These are phyloP conservation scores for Dryadomyces quercivorus DNA, from an alignment of 2,329 filamentous ascomycete species.

Conservation along the genomic window DNA sequence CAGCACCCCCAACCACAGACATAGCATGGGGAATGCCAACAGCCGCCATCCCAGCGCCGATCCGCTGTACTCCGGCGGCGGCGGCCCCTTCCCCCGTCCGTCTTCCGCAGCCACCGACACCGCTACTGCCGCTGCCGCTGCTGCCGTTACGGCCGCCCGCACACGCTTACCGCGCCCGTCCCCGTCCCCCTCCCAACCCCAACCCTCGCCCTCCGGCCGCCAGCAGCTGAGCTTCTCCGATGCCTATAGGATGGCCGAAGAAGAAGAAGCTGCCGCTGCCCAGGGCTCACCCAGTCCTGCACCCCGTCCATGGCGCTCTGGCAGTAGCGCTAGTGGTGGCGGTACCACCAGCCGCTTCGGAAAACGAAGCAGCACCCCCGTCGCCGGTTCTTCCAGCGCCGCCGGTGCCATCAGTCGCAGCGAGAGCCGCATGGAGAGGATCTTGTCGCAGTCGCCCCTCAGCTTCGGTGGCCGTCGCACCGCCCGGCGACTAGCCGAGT, in stretches of 20 bases:
- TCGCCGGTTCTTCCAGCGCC: neutral
- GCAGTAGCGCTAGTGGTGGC: conserved; percentile 17
- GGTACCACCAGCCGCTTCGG: neutral
- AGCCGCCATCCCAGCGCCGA: neutral
- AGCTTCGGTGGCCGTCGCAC: conserved; percentile 13
- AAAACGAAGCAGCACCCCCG: neutral
- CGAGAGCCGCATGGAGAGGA: conserved; percentile 13
- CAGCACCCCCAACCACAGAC: neutral
- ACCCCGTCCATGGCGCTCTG: conserved; percentile 30
- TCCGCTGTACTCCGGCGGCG: neutral
- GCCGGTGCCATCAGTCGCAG: conserved; percentile 3
- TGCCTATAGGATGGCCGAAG: conserved; percentile 26
- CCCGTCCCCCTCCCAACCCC: conserved; percentile 2
- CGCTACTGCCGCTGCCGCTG: neutral
- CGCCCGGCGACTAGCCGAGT: conserved; percentile 10
- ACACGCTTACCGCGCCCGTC: conserved; percentile 20
- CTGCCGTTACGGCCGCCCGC: neutral
- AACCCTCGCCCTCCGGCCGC: conserved; percentile 8
- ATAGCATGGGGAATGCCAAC: neutral
- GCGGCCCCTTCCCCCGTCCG: neutral
- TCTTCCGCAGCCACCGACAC: neutral
- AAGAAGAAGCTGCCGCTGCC: conserved; percentile 16
- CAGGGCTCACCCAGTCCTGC: conserved; percentile 38
- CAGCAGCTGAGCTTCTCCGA: conserved; percentile 28
- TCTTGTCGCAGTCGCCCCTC: conserved; percentile 14